Base-by-base conservation (phyloP, 1,139 yeast genomes). In the Blastobotrys aristatus region DNA sequence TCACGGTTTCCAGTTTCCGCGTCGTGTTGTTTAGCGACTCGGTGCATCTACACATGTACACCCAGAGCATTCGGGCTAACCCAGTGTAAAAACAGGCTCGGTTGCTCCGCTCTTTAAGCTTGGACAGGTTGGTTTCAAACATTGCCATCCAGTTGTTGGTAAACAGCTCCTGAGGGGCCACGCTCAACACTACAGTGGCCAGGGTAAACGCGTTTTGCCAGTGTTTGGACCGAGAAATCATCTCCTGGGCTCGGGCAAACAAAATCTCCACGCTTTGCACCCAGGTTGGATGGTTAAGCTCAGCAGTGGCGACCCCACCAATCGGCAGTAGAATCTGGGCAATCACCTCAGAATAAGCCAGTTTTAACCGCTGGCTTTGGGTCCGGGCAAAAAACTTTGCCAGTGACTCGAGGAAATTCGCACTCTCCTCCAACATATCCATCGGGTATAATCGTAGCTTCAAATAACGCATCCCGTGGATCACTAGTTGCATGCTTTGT, bases 251-350 rank as follows among this genome's bases (percentile, higher is more conserved):
- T 50, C 76, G 76, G 13, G 75, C 66, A 61, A 77, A 84, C 2
- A 89, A 77, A 17, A 71, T 67, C 30, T 77, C 77, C 47, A 88
- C 77, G 0, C 96, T 94, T 44, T 81, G 85, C 0, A 84, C 82
- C 99, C 98, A 94, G 0, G 85, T 80, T 2, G 98, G 98, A 64
- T 89, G 95, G 60, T 94, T 92, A 0, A 89, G 89, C 63, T 94
- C 99, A 0, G 97, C 98, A 0, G 97, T 87, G 31, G 90, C 74
- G 1, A 79, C 74, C 17, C 88, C 94, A 0, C 97, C 95, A 36
- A 92, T 68, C 0, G 97, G 95, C 39, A 87, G 67, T 2, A 94
- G 67, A 35, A 94, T 73, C 50, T 79, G 82, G 47, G 84, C 75
- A 38, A 90, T 72, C 1, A 88, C 95, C 53, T 88, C 96, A 44